Evolutionary conservation across 306 rosid species (phyloP).

Genomic region (Vigna nakashimae): DNA sequence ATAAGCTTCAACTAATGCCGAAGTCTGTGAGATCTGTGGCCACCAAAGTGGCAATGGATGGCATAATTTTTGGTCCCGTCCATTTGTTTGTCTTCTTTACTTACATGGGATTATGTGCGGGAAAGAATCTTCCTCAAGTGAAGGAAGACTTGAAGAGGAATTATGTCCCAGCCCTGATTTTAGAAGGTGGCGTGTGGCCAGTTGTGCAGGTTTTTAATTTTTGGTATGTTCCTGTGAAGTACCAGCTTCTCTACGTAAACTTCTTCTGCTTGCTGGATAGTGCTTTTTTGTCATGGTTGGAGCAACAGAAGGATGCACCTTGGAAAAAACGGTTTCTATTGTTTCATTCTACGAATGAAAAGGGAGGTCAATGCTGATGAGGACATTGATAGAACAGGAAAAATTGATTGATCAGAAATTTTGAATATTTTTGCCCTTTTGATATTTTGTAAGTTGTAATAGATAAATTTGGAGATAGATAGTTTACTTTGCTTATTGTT

Average conservation of each 20-base stretch:
- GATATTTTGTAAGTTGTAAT: constrained; percentile 23
- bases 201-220: constrained; percentile 75
- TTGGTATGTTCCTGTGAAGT: constrained; percentile 77
- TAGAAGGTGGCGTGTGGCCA: constrained; percentile 90
- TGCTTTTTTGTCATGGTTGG: constrained; percentile 88
- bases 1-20: constrained; percentile 63
- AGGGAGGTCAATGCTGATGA: constrained; percentile 37
- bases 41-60: constrained; percentile 78
- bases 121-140: constrained; percentile 67
- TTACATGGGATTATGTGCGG: constrained; percentile 83
- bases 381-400: constrained; percentile 10
- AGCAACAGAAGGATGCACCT: constrained; percentile 87
- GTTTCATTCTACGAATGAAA: constrained; percentile 55
- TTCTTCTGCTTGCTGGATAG: constrained; percentile 86
- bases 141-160: constrained; percentile 81
- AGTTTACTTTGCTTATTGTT: neutral
- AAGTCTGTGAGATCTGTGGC: constrained; percentile 63
- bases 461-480: neutral
- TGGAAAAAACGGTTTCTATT: constrained; percentile 82
- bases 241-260: constrained; percentile 90
- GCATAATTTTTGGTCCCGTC: constrained; percentile 73
- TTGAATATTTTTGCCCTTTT: constrained; percentile 5
- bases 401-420: constrained; percentile 3
- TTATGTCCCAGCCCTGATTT: constrained; percentile 69
- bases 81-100: constrained; percentile 78